Base-by-base conservation (phyloP, 1,284 basidiomycete species). In the Pterulicium gracile region DNA sequence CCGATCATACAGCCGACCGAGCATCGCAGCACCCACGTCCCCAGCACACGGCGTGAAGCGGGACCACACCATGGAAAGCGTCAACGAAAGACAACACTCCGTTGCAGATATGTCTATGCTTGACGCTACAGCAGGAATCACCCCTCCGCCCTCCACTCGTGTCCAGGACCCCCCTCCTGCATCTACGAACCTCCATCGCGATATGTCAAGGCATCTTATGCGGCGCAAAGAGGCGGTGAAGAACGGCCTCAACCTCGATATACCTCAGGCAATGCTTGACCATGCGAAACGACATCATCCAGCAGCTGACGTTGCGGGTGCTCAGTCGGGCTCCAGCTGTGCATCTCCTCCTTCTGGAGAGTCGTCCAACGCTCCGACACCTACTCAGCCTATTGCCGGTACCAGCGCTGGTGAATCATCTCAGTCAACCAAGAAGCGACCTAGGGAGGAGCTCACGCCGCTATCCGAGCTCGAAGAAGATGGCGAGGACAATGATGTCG, bases 21-120 rank as follows among this genome's bases (percentile, higher is more conserved):
- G n/a, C n/a, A 32, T 64, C 3, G 49, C 58, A 58, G 64, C 50
- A 47, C 52, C 15, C 50, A 46, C 40, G 44, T 20, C 39, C 49
- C 52, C 42, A 48, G 52, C 24, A 45, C 51, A 24, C 45, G 27
- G 27, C 48, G 14, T 24, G 47, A 18, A 50, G 19, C 43, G 40
- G 47, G 24, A 41, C 36, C 24, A 54, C 36, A 20, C 50, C 60
- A 69, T 24, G 23, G 43, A 12, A 2, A 32, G 15, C 27, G n/a
- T 32, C 27, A 32, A 32, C 27, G 27, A 32, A 3, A n/a, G 27
- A n/a, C 27, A 32, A 10, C 10, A 7, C 27, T 32, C 27, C 7
- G n/a, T 32, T 10, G 27, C 27, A 7, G 27, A 32, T n/a, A 32
- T 32, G 27, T 32, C 27, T n/a, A 32, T 32, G 27, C 7, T 32